phyloP scores from a whole-genome alignment of 805 yeast genomes.

The Yarrowia keelungensis region DNA sequence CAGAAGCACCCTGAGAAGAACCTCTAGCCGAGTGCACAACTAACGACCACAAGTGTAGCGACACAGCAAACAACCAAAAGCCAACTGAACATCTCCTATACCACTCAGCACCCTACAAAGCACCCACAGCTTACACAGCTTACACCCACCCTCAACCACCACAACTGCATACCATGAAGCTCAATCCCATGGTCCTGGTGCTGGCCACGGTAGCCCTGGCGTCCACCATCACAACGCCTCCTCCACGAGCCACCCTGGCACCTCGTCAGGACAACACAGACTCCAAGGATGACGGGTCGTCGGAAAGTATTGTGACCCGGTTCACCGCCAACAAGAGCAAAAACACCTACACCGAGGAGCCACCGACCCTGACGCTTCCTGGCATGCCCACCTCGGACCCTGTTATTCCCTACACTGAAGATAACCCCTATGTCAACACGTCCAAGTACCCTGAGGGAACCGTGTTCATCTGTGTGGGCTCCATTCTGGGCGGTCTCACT shows the following conservation, averaged over 20 bases:
- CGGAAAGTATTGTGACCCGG: background rate
- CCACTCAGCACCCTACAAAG: too few species aligned
- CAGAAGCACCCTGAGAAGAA: too few species aligned
- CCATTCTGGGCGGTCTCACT: slow-evolving; percentile 66
- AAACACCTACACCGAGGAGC: slow-evolving; percentile 30
- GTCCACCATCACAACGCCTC: slow-evolving; percentile 34
- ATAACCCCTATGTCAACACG: slow-evolving; percentile 69
- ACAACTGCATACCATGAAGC: slow-evolving; percentile 38
- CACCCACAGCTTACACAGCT: background rate
- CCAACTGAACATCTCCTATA: too few species aligned
- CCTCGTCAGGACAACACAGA: slow-evolving; percentile 29
- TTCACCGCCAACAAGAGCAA: slow-evolving; percentile 27
- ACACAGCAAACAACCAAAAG: too few species aligned
- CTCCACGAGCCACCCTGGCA: slow-evolving; percentile 24
- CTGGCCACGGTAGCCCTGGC: slow-evolving; percentile 34
- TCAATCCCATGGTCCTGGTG: slow-evolving; percentile 35
- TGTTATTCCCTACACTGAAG: slow-evolving; percentile 39
- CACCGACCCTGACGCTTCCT: slow-evolving; percentile 25
- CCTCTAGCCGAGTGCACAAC: background rate
- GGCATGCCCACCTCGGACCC: slow-evolving; percentile 21
- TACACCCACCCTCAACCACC: background rate
- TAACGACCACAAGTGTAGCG: background rate
- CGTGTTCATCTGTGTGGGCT: slow-evolving; percentile 82
- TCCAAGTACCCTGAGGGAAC: slow-evolving; percentile 71
- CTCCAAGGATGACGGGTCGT: background rate